Conservation (phyloP, 2,329 filamentous ascomycete species). For the Ophiostoma piceae region DNA sequence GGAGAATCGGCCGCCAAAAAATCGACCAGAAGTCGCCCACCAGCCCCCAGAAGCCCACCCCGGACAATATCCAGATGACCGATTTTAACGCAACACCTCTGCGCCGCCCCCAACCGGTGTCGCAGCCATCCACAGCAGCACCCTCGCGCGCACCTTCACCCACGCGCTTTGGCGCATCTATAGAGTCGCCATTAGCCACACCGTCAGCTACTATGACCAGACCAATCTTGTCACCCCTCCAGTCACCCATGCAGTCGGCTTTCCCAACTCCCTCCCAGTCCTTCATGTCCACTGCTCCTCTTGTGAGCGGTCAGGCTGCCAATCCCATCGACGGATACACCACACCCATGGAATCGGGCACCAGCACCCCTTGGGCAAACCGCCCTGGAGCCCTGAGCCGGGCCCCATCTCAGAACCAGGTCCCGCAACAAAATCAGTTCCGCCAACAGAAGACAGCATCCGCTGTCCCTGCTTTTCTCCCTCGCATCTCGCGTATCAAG, state of each 20-base stretch:
- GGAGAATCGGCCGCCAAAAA: not conserved
- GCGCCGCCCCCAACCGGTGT: slow-evolving; percentile 15
- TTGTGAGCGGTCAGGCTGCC: not conserved
- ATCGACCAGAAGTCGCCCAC: not conserved
- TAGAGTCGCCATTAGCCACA: not conserved
- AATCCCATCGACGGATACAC: not conserved
- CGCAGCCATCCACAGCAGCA: not conserved
- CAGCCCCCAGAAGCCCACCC: not conserved
- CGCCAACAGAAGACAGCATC: not conserved
- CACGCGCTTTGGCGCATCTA: slow-evolving; percentile 15
- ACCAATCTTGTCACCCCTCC: slow-evolving; percentile 20
- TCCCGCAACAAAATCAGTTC: not conserved
- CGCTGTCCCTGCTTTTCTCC: not conserved
- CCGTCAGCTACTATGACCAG: not conserved
- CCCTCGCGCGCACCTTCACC: slow-evolving; percentile 16
- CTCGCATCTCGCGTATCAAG: not conserved
- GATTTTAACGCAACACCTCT: slow-evolving; percentile 5
- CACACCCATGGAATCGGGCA: not conserved
- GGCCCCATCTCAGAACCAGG: not conserved
- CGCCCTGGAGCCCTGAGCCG: not conserved
- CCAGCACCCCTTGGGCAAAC: slow-evolving; percentile 1
- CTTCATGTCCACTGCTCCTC: slow-evolving; percentile 19
- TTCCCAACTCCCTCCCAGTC: slow-evolving; percentile 17
- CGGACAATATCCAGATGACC: slow-evolving; percentile 9
- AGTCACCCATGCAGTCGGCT: slow-evolving; percentile 11